These are phyloP conservation scores for Eleusine indica DNA, from an alignment of 176 grass and related monocot genomes.

Conservation along the genomic window DNA sequence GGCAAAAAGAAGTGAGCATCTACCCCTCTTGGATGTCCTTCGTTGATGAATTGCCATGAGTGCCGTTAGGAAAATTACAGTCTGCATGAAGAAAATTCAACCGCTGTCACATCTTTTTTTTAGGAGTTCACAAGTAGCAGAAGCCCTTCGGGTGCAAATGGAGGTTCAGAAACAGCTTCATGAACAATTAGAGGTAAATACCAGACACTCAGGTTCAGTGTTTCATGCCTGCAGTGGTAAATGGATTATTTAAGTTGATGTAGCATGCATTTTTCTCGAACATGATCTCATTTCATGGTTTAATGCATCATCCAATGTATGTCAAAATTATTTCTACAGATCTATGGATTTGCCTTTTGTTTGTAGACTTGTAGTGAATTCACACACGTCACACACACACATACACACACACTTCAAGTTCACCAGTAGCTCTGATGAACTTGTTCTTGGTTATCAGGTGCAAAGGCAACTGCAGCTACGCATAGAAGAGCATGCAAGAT, in stretches of 20 bases:
- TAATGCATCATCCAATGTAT: too few species aligned
- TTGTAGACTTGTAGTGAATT: background rate
- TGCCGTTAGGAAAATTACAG: too few species aligned
- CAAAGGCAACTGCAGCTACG: slow-evolving; percentile 75
- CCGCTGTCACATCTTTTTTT: too few species aligned
- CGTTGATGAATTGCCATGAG: background rate
- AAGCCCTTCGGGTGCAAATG: slow-evolving; percentile 85
- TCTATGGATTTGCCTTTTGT: background rate
- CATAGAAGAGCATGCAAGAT: slow-evolving; percentile 81
- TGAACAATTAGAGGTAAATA: slow-evolving; percentile 74
- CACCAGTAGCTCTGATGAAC: background rate
- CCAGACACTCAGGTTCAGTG: too few species aligned
- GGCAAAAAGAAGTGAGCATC: slow-evolving; percentile 55
- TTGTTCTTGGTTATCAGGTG: slow-evolving; percentile 48
- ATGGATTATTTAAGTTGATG: too few species aligned
- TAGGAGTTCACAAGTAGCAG: slow-evolving; percentile 61
- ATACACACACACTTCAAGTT: background rate
- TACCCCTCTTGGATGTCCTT: slow-evolving; percentile 14
- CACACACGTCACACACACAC: background rate
- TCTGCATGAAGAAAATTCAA: background rate
- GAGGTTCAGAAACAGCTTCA: slow-evolving; percentile 92
- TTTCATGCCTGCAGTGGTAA: too few species aligned
- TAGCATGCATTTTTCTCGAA: too few species aligned
- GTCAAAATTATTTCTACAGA: too few species aligned
- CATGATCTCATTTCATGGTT: too few species aligned